phyloP scores from a whole-genome alignment of 441 rosid species.

The Macaranga tanarius region DNA sequence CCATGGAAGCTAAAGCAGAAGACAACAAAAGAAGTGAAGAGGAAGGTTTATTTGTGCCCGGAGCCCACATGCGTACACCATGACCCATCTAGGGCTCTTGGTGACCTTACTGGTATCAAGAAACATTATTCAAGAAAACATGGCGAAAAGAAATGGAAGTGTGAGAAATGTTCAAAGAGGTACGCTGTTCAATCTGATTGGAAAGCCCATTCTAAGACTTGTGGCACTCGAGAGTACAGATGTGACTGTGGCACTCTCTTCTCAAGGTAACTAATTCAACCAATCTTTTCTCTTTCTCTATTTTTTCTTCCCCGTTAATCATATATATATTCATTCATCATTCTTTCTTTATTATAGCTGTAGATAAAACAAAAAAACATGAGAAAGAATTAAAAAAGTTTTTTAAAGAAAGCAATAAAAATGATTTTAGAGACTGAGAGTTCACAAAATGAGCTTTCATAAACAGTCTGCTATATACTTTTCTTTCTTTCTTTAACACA shows the following conservation, averaged over 20 bases:
- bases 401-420: not conserved
- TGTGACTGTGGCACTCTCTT: constrained; percentile 95
- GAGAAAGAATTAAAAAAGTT: not conserved
- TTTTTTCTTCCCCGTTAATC: too few species aligned
- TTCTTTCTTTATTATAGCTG: not conserved
- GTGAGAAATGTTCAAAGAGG: constrained; percentile 80
- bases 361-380: constrained; percentile 11
- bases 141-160: constrained; percentile 95
- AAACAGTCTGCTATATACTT: not conserved
- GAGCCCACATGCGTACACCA: constrained; percentile 97
- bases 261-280: constrained; percentile 56
- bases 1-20: constrained; percentile 96
- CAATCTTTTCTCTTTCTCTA: too few species aligned
- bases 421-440: not conserved
- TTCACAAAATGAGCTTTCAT: not conserved
- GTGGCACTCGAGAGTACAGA: constrained; percentile 87
- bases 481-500: constrained; percentile 1
- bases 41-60: constrained; percentile 91
- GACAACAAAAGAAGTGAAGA: constrained; percentile 71
- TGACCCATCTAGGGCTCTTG: constrained; percentile 91
- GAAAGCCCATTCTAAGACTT: constrained; percentile 94
- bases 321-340: not conserved
- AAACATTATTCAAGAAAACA: constrained; percentile 89
- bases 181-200: constrained; percentile 97
- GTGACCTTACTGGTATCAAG: constrained; percentile 95